phyloP scores from a whole-genome alignment of 202 grass and related monocot genomes.

The Saccharum hybrid region DNA sequence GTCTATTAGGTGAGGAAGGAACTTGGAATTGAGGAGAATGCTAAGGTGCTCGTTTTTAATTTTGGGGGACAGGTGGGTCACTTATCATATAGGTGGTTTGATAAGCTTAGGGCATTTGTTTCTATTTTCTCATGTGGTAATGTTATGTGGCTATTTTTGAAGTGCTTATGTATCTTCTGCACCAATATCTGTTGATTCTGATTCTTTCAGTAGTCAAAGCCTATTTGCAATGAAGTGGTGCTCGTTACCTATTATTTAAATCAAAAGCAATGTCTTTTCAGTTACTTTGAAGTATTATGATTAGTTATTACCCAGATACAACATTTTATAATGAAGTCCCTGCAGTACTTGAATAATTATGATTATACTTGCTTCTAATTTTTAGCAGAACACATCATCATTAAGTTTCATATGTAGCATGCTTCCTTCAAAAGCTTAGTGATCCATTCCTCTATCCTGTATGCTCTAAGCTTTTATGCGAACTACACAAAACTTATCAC shows the following conservation, averaged over 20 bases:
- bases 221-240: neutral
- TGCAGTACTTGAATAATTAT: neutral
- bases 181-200: constrained; percentile 18
- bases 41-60: constrained; percentile 89
- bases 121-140: neutral
- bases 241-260: neutral
- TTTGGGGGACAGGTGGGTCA: constrained; percentile 87
- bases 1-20: constrained; percentile 71
- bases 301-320: constrained; percentile 17
- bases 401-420: constrained; percentile 15
- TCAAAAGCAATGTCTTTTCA: neutral
- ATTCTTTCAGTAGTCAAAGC: constrained; percentile 12
- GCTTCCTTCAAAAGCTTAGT: constrained; percentile 17
- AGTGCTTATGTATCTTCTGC: neutral
- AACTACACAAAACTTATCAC: constrained; percentile 21
- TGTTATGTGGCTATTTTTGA: constrained; percentile 9
- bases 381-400: neutral
- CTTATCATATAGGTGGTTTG: constrained; percentile 16
- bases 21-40: constrained; percentile 70
- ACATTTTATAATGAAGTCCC: constrained; percentile 10
- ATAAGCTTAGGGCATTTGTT: constrained; percentile 21
- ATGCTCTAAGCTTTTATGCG: constrained; percentile 12
- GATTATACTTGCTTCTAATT: constrained; percentile 7
- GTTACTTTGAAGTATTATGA: neutral
- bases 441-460: constrained; percentile 10